Evolutionary conservation across 331 rosid species (phyloP).

Genomic region (Malus hybrid): DNA sequence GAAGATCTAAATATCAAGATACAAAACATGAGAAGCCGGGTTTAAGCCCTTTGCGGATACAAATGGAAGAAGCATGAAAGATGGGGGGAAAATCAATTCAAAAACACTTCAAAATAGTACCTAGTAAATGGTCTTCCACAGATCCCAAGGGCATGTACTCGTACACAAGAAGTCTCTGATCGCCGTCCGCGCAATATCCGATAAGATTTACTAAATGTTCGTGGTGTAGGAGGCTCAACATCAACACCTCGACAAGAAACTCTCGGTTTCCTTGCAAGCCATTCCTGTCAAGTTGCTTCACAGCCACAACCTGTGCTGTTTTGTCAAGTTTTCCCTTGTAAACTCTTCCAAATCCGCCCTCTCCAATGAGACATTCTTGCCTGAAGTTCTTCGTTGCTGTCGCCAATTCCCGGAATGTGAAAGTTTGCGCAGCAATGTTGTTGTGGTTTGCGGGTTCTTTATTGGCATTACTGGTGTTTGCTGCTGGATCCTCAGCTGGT

Average conservation of each 20-base stretch:
- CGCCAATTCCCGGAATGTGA: conserved; percentile 84
- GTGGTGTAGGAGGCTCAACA: conserved; percentile 87
- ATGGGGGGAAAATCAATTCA: background rate
- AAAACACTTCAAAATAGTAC: conserved; percentile 23
- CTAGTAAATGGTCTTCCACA: conserved; percentile 73
- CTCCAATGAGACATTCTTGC: conserved; percentile 75
- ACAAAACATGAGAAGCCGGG: background rate
- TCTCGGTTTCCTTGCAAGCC: conserved; percentile 97
- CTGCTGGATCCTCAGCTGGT: conserved; percentile 12
- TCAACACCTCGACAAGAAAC: conserved; percentile 89
- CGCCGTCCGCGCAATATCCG: conserved; percentile 95
- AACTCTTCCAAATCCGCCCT: conserved; percentile 96
- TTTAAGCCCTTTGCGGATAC: background rate
- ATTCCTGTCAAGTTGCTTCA: conserved; percentile 96
- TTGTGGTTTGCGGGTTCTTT: conserved; percentile 29
- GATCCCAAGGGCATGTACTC: conserved; percentile 92
- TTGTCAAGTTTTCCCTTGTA: conserved; percentile 66
- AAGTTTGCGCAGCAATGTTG: conserved; percentile 69
- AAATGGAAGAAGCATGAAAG: background rate
- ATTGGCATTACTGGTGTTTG: conserved; percentile 15
- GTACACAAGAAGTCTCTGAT: conserved; percentile 81
- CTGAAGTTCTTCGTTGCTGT: conserved; percentile 76
- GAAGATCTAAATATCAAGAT: conserved; percentile 35
- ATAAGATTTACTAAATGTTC: conserved; percentile 66
- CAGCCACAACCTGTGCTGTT: conserved; percentile 72